A percentile compares a stretch with the other conserved stretches of the same genome.
Conservation (phyloP, 2,329 filamentous ascomycete species). For the Pestalotiopsis sp. region DNA sequence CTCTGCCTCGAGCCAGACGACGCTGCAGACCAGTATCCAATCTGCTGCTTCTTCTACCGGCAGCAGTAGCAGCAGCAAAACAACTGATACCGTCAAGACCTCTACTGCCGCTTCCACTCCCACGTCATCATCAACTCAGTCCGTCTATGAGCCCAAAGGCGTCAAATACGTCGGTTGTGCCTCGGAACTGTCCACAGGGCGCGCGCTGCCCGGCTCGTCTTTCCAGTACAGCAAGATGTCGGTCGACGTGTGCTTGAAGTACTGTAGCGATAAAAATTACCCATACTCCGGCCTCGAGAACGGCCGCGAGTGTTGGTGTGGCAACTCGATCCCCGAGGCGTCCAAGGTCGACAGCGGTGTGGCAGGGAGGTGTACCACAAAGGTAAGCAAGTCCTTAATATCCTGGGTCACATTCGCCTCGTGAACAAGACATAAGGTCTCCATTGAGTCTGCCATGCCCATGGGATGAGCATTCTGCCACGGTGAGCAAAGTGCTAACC, state of each 20-base stretch:
- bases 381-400: too few species aligned
- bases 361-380: background rate
- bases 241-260: background rate
- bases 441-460: background rate
- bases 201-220: background rate
- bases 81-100: background rate
- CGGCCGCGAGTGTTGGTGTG: slow-evolving; percentile 11
- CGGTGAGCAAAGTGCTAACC: too few species aligned
- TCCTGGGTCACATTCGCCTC: too few species aligned
- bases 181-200: background rate
- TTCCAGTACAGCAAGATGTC: background rate
- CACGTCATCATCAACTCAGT: background rate
- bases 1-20: background rate
- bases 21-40: background rate
- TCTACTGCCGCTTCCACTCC: background rate
- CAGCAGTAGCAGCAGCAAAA: background rate
- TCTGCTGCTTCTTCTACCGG: background rate
- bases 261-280: background rate
- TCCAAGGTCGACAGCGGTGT: background rate
- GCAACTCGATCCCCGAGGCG: background rate
- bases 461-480: background rate
- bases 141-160: background rate
- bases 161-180: slow-evolving; percentile 3
- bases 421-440: too few species aligned
- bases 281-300: background rate